These are phyloP conservation scores for Durio zibethinus DNA, from an alignment of 345 rosid species.

Conservation along the genomic window DNA sequence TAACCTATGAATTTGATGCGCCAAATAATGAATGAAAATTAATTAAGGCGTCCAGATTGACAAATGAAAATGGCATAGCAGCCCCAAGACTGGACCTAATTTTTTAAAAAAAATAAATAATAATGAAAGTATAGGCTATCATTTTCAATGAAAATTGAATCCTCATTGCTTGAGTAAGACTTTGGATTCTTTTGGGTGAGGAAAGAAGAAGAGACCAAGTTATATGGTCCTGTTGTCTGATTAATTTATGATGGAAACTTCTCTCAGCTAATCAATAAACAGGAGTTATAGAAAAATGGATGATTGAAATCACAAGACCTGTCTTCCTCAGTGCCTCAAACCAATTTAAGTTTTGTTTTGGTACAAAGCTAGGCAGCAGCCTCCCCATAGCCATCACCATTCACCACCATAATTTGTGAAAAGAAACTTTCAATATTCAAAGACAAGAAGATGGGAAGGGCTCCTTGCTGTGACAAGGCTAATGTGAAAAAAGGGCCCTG, in stretches of 20 bases:
- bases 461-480: conserved; percentile 92
- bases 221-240: background rate
- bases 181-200: conserved; percentile 1
- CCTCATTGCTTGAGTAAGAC: background rate
- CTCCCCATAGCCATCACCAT: background rate
- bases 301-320: conserved; percentile 25
- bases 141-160: conserved; percentile 5
- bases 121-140: background rate
- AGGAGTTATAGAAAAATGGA: background rate
- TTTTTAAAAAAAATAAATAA: background rate
- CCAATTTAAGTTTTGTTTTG: conserved; percentile 4
- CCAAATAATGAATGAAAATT: background rate
- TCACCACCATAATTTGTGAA: background rate
- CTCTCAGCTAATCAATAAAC: conserved; percentile 15
- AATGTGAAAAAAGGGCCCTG: conserved; percentile 91
- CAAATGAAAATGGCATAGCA: background rate
- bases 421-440: no score
- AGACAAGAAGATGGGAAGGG: conserved; percentile 94
- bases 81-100: background rate
- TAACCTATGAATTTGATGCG: no score
- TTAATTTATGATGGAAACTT: conserved; percentile 28
- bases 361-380: background rate
- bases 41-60: background rate
- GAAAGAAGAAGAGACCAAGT: background rate
- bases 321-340: conserved; percentile 11